phyloP scores from a whole-genome alignment of 2,329 filamentous ascomycete genomes.

The Botrytis galanthina region DNA sequence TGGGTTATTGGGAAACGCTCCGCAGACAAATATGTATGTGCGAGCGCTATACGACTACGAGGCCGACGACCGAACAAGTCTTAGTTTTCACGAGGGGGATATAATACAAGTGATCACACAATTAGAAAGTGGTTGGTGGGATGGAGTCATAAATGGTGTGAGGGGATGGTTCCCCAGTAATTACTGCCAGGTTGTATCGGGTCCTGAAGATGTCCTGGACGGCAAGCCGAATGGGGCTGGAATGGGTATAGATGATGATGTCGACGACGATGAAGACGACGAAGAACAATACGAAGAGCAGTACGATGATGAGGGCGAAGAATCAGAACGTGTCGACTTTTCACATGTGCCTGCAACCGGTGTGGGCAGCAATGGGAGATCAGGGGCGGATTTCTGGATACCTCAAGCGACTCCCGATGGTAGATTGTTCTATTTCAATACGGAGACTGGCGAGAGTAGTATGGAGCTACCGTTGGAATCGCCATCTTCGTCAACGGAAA shows the following conservation, averaged over 20 bases:
- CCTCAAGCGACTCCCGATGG: constrained; percentile 94
- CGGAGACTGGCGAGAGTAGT: constrained; percentile 89
- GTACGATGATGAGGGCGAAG: constrained; percentile 61
- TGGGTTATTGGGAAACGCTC: constrained; percentile 57
- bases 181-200: constrained; percentile 85
- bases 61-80: constrained; percentile 91
- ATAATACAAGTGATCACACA: constrained; percentile 98
- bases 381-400: constrained; percentile 96
- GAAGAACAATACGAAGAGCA: constrained; percentile 64
- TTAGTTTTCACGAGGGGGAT: constrained; percentile 96
- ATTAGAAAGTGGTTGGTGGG: constrained; percentile 98
- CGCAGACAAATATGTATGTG: constrained; percentile 77
- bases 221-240: constrained; percentile 54
- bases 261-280: constrained; percentile 64
- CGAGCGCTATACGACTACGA: constrained; percentile 97
- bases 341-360: constrained; percentile 66
- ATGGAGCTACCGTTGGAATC: constrained; percentile 94
- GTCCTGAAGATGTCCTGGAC: constrained; percentile 69
- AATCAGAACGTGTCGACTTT: constrained; percentile 58
- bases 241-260: constrained; percentile 53
- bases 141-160: constrained; percentile 94
- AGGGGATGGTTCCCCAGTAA: constrained; percentile 99
- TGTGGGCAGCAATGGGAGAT: constrained; percentile 62
- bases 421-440: constrained; percentile 96
- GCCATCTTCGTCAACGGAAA: constrained; percentile 75